phyloP scores from a whole-genome alignment of 164 flowering plant species.

The Hamamelis virginiana region DNA sequence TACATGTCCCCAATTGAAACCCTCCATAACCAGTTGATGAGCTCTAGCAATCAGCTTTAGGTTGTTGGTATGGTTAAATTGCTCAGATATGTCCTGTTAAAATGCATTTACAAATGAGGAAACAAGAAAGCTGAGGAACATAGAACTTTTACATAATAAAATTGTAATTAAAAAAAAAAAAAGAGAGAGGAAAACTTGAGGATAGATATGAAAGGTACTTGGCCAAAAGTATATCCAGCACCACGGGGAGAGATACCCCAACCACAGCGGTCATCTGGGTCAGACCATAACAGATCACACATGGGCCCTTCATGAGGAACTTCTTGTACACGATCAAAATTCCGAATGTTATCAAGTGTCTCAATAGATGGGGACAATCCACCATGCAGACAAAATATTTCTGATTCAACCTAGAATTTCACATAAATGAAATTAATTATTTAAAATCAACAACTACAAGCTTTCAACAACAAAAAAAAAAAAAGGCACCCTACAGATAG shows the following conservation, averaged over 20 bases:
- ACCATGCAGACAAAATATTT: conserved; percentile 44
- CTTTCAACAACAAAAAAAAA: no score
- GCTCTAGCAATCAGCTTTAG: conserved; percentile 42
- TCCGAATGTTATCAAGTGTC: conserved; percentile 34
- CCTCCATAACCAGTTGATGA: conserved; percentile 51
- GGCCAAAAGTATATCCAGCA: conserved; percentile 45
- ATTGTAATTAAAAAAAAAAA: no score
- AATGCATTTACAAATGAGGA: not conserved
- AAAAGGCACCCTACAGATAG: no score
- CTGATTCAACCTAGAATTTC: conserved; percentile 37
- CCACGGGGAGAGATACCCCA: conserved; percentile 50
- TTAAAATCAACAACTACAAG: not conserved
- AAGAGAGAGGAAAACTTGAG: not conserved
- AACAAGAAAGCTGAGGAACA: not conserved
- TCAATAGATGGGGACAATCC: conserved; percentile 43
- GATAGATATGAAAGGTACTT: conserved; percentile 15
- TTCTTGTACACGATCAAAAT: conserved; percentile 41
- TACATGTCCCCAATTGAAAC: conserved; percentile 46
- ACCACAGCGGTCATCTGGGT: conserved; percentile 47
- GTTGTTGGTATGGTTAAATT: conserved; percentile 40
- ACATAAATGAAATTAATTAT: not conserved
- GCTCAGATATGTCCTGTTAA: conserved; percentile 40
- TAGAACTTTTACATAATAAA: no score
- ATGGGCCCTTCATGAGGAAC: conserved; percentile 46
- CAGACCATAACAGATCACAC: conserved; percentile 46